Evolutionary conservation across 495 filamentous ascomycete species (phyloP), one percentile per base, ranked within the genome.

Genomic region (Penicillium argentinense): DNA sequence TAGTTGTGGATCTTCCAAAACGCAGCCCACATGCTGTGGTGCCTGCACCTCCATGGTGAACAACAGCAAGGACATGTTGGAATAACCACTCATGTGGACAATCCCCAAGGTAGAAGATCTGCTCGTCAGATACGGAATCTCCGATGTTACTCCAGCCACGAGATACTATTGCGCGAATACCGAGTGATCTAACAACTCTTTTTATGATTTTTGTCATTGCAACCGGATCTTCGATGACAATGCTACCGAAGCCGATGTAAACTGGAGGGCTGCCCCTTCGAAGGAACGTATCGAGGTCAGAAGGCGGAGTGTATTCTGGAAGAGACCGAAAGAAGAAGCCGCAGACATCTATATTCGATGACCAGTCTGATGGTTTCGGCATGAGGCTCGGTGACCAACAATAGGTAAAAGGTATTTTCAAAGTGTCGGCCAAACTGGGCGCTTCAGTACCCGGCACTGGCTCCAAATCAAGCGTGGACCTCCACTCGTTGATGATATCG

Each of bases 1-100:
- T 77, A 5, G 72, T 65, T 0, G 82, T 87, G 0, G 83, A 79
- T 13, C 67, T 56, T 3, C 77, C 82, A 39, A 72, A 71, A 0
- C 69, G 61, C 3, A 87, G 72, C 13, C 82, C 83, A 19, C 77
- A 78, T 13, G 82, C 82, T 4, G 82, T 87, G 0, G 83, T 87
- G 12, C 83, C 82, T 12, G 80, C 82, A 24, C 83, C 83, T 9
- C 83, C 83, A 44, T 87, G 82, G 51, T 86, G 82, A 0, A 87
- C 73, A 0, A 87, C 82, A 9, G 67, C 72, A 18, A 77, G 62
- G 1, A 86, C 82, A 41, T 76, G 77, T 52, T 81, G 68, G 53
- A 87, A 87, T 0, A 87, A 71, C 82, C 82, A 86, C 29, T 81
- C 81, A 45, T 85, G 79, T 9, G 83, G 83, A 45, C 75, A 77